phyloP scores from a whole-genome alignment of 2,329 filamentous ascomycete species.

The Aspergillus bombycis region DNA sequence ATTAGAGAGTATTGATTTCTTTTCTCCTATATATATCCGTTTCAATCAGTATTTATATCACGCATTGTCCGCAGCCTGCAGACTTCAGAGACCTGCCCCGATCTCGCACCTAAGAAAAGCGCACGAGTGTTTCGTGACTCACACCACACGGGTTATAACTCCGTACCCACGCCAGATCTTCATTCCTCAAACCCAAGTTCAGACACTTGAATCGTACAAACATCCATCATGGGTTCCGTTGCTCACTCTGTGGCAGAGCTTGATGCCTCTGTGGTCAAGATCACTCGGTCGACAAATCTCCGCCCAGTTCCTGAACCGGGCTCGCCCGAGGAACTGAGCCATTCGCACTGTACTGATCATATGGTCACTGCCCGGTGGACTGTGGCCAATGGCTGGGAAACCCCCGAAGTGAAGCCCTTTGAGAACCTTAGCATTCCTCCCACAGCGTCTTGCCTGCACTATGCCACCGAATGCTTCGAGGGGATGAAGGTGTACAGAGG shows the following conservation, averaged over 20 bases:
- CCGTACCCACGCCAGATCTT: neutral
- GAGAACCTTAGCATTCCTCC: slow-evolving; percentile 78
- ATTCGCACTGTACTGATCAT: slow-evolving; percentile 72
- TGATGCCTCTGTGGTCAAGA: slow-evolving; percentile 43
- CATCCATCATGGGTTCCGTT: slow-evolving; percentile 35
- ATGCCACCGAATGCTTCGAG: slow-evolving; percentile 90
- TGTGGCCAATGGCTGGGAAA: slow-evolving; percentile 67
- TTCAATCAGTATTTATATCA: neutral
- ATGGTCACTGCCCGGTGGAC: slow-evolving; percentile 80
- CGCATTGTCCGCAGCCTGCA: slow-evolving; percentile 1
- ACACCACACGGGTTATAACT: slow-evolving; percentile 2
- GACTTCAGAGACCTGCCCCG: neutral
- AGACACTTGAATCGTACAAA: neutral
- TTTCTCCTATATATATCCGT: neutral
- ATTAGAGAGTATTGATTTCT: neutral
- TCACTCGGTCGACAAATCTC: slow-evolving; percentile 40
- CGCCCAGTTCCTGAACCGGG: slow-evolving; percentile 42
- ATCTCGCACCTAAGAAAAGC: neutral
- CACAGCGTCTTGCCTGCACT: slow-evolving; percentile 80
- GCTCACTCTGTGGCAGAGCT: slow-evolving; percentile 37
- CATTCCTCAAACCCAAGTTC: neutral
- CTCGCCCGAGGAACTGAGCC: slow-evolving; percentile 44
- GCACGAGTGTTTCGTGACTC: slow-evolving; percentile 7
- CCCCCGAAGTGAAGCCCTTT: slow-evolving; percentile 75
- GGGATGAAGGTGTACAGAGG: slow-evolving; percentile 75